phyloP scores from a whole-genome alignment of 108 stramenopile species.

The Cyclostephanos invisitatus region DNA sequence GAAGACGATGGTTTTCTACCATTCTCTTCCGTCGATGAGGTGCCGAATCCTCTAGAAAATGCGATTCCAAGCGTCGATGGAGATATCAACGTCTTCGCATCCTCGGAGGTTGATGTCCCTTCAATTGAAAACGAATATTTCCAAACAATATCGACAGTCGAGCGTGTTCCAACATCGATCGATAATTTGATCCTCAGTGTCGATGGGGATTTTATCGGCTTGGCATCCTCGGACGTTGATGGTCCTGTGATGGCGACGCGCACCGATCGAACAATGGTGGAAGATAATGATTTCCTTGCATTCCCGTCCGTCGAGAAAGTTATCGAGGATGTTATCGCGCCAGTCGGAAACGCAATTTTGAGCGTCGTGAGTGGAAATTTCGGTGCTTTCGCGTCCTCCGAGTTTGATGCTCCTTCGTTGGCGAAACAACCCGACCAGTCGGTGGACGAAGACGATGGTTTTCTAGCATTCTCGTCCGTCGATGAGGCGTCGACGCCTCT shows the following conservation, averaged over 20 bases:
- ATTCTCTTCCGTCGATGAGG: conserved; percentile 14
- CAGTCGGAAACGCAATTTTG: background rate
- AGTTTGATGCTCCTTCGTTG: background rate
- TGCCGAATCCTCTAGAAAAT: too few species aligned
- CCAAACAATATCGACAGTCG: too few species aligned
- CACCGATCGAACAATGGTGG: too few species aligned
- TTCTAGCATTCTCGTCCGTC: too few species aligned
- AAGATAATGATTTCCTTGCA: background rate
- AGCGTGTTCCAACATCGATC: too few species aligned
- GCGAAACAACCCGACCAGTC: background rate
- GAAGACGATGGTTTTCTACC: conserved; percentile 11
- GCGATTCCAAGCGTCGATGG: background rate
- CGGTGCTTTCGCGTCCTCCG: background rate
- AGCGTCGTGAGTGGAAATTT: background rate
- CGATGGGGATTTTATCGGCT: background rate
- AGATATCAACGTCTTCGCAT: background rate
- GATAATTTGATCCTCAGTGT: too few species aligned
- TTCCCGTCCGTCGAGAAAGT: conserved; percentile 15
- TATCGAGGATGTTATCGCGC: too few species aligned
- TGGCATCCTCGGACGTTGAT: background rate
- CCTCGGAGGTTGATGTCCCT: background rate
- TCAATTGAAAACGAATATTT: too few species aligned
- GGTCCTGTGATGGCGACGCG: too few species aligned
- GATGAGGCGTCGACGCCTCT: too few species aligned
- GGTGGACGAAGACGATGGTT: too few species aligned